Evolutionary conservation across 345 rosid species (phyloP).

Genomic region (Populus davidiana): DNA sequence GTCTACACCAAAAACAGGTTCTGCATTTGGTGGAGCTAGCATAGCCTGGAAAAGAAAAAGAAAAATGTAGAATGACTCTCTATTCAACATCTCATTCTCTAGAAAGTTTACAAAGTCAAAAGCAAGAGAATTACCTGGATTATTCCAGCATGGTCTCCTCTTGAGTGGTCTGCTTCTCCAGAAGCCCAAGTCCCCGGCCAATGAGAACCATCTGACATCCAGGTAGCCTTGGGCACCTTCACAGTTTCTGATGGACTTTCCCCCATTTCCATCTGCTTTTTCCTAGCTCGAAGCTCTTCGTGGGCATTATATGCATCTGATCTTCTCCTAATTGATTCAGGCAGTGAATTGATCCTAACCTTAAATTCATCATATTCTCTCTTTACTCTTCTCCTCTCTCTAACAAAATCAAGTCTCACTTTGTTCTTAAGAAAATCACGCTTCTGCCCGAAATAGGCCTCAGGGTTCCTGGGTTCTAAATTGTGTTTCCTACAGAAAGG

Average conservation of each 20-base stretch:
- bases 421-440: constrained; percentile 73
- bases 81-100: neutral
- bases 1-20: constrained; percentile 42
- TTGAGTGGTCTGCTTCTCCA: constrained; percentile 57
- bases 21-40: constrained; percentile 77
- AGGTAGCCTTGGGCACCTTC: constrained; percentile 59
- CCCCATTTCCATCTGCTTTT: constrained; percentile 64
- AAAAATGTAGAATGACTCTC: neutral
- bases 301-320: constrained; percentile 77
- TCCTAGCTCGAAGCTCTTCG: constrained; percentile 68
- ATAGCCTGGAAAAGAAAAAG: constrained; percentile 44
- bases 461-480: constrained; percentile 72
- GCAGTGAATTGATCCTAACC: constrained; percentile 69
- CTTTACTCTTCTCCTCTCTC: constrained; percentile 78
- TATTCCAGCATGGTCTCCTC: constrained; percentile 77
- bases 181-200: constrained; percentile 90
- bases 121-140: constrained; percentile 52
- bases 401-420: constrained; percentile 66
- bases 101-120: neutral
- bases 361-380: constrained; percentile 83
- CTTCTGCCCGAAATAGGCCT: constrained; percentile 70
- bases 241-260: constrained; percentile 36
- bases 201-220: constrained; percentile 88
- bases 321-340: constrained; percentile 65
- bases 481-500: constrained; percentile 74